Base-by-base conservation (phyloP, 176 grass and related monocot species). In the Phragmites australis region DNA sequence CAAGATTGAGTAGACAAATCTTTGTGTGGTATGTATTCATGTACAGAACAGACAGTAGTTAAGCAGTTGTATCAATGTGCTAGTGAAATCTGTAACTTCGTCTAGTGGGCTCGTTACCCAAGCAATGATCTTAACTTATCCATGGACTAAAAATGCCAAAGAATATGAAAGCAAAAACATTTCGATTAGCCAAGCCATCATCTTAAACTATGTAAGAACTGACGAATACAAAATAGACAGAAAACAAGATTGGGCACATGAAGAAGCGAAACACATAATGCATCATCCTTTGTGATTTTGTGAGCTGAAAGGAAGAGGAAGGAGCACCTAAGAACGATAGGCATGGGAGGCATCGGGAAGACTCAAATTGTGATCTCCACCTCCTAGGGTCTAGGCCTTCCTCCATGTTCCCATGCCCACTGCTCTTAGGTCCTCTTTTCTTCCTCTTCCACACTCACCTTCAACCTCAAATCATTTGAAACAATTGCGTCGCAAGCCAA, bases 291-390 rank as follows among this genome's bases (percentile, higher is more conserved):
- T n/a, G 2, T 55, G 44, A 34, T n/a, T 59, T 22, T 59, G 60
- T 15, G 37, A 63, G 40, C 41, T 26, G 21, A 50, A 75, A 69
- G 30, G 43, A 76, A 87, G 63, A 62, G 54, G 9, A 70, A 70
- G 56, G 32, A 64, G 37, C 72, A 55, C 79, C 79, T 17, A 82
- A 45, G 54, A 54, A 63, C 65, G 0, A 77, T 53, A 87, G 54
- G 63, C 48, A 70, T 46, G 54, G 9, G 72, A 82, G 79, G 79
- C 79, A 82, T 71, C 44, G 77, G 79, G 79, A 87, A 77, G 50
- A 44, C 65, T 64, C 46, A 59, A 29, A 70, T 27, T 37, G 6
- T 46, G 47, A 68, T 51, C 2, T 19, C 37, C 15, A 57, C 32
- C 17, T 53, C 22, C 41, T 65, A 49, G 9, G 14, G 43, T 17